Evolutionary conservation across 2,329 filamentous ascomycete genomes (phyloP).

Genomic region (Phialophora macrospora): DNA sequence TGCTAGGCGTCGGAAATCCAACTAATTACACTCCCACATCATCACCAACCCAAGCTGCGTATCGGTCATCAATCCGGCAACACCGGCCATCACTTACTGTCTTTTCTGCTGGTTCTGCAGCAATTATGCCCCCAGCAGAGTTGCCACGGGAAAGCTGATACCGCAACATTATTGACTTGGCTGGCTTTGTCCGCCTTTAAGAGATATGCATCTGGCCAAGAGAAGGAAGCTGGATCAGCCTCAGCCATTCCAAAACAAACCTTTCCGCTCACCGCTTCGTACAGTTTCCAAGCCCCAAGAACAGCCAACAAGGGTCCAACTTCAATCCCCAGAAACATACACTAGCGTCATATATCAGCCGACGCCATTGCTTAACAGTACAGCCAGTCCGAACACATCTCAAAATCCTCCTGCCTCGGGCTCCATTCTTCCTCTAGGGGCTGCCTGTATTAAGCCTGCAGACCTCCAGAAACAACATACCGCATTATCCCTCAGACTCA

Average conservation of each 20-base stretch:
- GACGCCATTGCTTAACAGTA: constrained; percentile 24
- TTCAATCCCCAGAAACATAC: constrained; percentile 3
- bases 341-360: constrained; percentile 14
- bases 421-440: constrained; percentile 25
- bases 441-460: constrained; percentile 40
- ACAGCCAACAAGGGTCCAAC: background rate
- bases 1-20: background rate
- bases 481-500: constrained; percentile 42
- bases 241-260: constrained; percentile 65
- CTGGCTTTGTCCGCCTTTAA: background rate
- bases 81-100: background rate
- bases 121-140: background rate
- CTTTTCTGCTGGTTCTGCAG: constrained; percentile 1
- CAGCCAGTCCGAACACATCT: background rate
- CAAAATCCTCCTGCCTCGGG: constrained; percentile 12
- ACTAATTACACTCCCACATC: background rate
- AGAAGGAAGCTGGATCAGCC: constrained; percentile 66
- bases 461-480: constrained; percentile 47
- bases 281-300: constrained; percentile 11
- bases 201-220: constrained; percentile 55
- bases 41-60: constrained; percentile 4
- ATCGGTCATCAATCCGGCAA: constrained; percentile 7
- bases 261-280: constrained; percentile 67
- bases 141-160: background rate
- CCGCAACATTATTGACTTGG: background rate